Percentiles rank a stretch among this genome's conserved stretches.
Conservation (phyloP, 208 protist species). For the Tritrichomonas foetus region DNA sequence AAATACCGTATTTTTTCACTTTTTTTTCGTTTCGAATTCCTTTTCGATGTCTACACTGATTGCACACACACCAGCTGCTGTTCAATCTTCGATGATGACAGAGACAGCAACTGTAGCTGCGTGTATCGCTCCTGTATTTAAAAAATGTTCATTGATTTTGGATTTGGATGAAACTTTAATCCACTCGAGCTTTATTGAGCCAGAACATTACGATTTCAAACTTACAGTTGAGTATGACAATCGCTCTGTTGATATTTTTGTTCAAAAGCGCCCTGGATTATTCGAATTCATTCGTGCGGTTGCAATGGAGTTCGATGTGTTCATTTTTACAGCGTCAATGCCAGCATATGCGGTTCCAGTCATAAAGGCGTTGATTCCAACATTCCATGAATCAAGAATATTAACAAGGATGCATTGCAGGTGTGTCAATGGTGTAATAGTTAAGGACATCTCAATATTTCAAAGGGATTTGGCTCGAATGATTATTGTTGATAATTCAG, state of each 20-base stretch:
- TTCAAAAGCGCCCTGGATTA: background rate
- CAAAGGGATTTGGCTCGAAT: background rate
- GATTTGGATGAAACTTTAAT: background rate
- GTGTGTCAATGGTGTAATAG: background rate
- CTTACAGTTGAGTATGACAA: background rate
- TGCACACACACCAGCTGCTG: background rate
- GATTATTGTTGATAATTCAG: background rate
- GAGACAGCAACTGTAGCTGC: background rate
- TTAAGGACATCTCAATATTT: background rate
- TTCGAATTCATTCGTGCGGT: background rate
- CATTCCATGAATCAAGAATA: background rate
- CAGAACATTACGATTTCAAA: background rate
- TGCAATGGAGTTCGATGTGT: background rate
- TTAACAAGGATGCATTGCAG: background rate
- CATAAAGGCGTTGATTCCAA: background rate
- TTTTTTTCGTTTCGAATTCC: background rate
- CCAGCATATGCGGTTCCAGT: background rate
- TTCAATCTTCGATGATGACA: background rate
- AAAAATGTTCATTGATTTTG: background rate
- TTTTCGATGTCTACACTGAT: background rate
- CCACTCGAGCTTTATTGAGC: background rate
- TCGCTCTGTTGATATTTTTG: background rate
- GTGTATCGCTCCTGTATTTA: background rate
- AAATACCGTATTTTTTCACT: background rate
- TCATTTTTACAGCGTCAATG: background rate